Base-by-base conservation (phyloP, 371 early-diverging fungal species). In the Funneliformis caledonium region DNA sequence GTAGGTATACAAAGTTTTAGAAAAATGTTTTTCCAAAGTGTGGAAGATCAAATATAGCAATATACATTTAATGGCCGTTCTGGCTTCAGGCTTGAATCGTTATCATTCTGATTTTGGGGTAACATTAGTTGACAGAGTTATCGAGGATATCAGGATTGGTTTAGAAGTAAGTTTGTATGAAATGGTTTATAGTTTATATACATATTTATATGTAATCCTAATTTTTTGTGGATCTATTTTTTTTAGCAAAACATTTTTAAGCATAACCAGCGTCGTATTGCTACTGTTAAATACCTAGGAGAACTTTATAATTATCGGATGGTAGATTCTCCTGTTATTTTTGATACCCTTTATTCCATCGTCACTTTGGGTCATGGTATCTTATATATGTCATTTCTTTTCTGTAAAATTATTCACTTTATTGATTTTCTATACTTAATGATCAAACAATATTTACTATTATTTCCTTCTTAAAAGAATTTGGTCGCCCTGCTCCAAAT, bases 1-100 rank as follows among this genome's bases (percentile, higher is more conserved):
- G 50, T 81, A 80, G 78, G 22, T 68, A 22, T 81, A 81, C 50
- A 80, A 80, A 19, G 81, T 88, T 6, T 67, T 87, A 12, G 83
- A 83, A 64, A 87, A 89, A 61, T 82, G 89, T 33, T 97, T 99
- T 81, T 89, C 90, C 81, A 97, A 98, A 82, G 86, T 95, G 26
- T 97, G 97, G 96, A 97, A 97, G 84, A 88, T 97, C 82, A 96
- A 96, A 84, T 96, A 92, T 84, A 90, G 94, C 78, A 93, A 96
- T 81, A 86, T 99, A 33, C 92, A 93, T 61, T 83, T 94, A 62
- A 85, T 97, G 83, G 96, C 98, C 1, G 94, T 91, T 83, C 82
- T 97, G 9, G 92, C 93, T 0, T 91, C 90, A 37, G 95, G 94
- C 31, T 87, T 98, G 64, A 87, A 92, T 31, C 87, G 91, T 9